Evolutionary conservation across 257 asterid genomes (phyloP).

Genomic region (Solanum pennellii): DNA sequence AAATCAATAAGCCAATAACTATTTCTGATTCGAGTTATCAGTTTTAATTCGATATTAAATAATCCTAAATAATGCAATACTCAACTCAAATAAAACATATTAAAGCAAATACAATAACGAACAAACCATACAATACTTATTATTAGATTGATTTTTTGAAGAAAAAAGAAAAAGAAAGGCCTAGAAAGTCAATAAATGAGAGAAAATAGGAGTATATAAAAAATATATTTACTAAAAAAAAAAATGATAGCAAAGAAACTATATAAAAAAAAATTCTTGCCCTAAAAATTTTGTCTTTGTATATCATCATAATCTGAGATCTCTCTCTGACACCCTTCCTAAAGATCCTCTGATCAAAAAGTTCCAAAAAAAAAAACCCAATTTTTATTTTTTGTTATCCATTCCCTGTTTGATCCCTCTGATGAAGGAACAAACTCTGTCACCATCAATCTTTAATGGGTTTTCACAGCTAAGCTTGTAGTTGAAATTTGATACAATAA

Average conservation of each 20-base stretch:
- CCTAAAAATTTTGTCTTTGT: not conserved
- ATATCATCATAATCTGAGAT: slow-evolving; percentile 49
- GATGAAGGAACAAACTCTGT: slow-evolving; percentile 93
- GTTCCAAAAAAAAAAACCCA: slow-evolving; percentile 17
- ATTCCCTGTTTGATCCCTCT: slow-evolving; percentile 31
- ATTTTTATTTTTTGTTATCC: slow-evolving; percentile 49
- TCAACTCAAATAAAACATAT: not conserved
- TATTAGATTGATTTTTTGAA: not conserved
- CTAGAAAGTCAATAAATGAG: slow-evolving; percentile 5
- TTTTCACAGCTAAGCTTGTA: slow-evolving; percentile 81
- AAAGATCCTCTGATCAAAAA: slow-evolving; percentile 27
- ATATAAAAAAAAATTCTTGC: not conserved
- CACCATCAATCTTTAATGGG: slow-evolving; percentile 68
- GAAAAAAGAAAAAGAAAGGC: not conserved
- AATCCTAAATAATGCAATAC: too few relatives aligned
- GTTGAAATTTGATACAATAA: slow-evolving; percentile 44
- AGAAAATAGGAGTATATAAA: not conserved
- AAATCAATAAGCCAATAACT: too few relatives aligned
- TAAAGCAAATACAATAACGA: not conserved
- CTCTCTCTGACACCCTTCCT: slow-evolving; percentile 49
- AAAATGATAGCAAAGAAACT: not conserved
- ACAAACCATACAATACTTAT: not conserved
- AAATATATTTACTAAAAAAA: not conserved
- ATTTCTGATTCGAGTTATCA: too few relatives aligned
- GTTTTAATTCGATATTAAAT: too few relatives aligned